Base-by-base conservation (phyloP, 2,329 filamentous ascomycete species). In the Sclerotinia spermophila region DNA sequence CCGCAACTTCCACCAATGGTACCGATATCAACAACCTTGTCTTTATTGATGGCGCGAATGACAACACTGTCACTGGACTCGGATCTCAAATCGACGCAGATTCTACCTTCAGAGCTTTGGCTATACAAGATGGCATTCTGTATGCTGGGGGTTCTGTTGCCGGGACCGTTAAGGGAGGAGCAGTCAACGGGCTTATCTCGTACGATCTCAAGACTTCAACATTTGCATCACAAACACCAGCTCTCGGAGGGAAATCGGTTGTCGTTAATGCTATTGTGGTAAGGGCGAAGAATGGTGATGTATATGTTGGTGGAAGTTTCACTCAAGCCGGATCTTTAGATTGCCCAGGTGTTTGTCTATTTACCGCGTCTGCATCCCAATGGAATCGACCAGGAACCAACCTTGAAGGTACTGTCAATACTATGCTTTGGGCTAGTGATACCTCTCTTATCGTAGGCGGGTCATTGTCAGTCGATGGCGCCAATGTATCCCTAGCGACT, bases 301-400 rank as follows among this genome's bases (percentile, higher is more conserved):
- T 99, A 19, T 99, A 92, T 78, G 91, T 99, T 44, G 95, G 91
- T 51, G 96, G 96, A 44, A 88, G 87, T 15, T 99, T 98, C 78
- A 84, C 88, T n/a, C 88, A 87, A 44, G 96, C 94, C 27, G 96
- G 96, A 40, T 90, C 91, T 6, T 86, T 98, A 42, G 89, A 88
- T 56, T 99, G 96, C 79, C 89, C 91, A 5, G 90, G 88, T 61
- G 87, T 99, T 35, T 99, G 96, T 81, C 84, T 91, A 71, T 97
- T 92, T 82, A 89, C 91, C 78, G 88, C 89, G 2, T 83, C 87
- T 11, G 85, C 85, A 6, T 86, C 85, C 21, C 90, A 94, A 77
- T 99, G 95, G 95, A 91, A 86, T 76, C 87, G 91, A 51, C 92
- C 94, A 21, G 94, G 93, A 13, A 87, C 86, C 59, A 89, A 87